Base-by-base conservation (phyloP, 129 eudicot species). In the Flaveria robusta region DNA sequence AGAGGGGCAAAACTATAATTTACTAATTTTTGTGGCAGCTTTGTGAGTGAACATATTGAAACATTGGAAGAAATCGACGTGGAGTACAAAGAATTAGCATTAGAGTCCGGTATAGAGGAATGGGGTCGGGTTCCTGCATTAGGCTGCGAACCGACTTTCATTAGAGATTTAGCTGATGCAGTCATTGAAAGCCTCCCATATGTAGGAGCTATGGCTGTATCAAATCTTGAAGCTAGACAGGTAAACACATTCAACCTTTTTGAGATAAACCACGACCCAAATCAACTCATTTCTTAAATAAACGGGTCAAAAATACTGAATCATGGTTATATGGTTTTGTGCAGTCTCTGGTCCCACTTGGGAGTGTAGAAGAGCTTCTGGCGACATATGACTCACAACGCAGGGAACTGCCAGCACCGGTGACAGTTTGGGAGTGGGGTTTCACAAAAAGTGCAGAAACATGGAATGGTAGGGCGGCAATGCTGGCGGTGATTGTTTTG, bases 51-150 rank as follows among this genome's bases (percentile, higher is more conserved):
- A 76, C 97, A 90, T 74, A 93, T 90, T 29, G 98, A 93, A 77
- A 93, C 98, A 31, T 68, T 93, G 70, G 98, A 93, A 76, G 98
- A 93, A 87, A 93, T 93, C 59, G 98, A 93, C 43, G 98, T 93
- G n/a, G 98, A 93, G 71, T 93, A 93, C 90, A 93, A 93, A 82
- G 97, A 93, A 80, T 81, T 93, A 71, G 98, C 98, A 63, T 73
- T 93, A 47, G 80, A 90, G 81, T 93, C 98, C 43, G 98, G 98
- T 16, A 84, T 93, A 82, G 82, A 90, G 86, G 87, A 88, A 34
- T 93, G 98, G 98, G 97, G 98, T 15, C 97, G 98, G 18, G 98
- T 93, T 70, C 98, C 98, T 88, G 98, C 98, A 18, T 83, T 93
- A 62, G 97, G 97, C 50, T 88, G 96, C 74, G 94, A 93, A 66